Evolutionary conservation across 441 rosid species (phyloP), one percentile per base, ranked within the genome.

Genomic region (Flueggea neowawraea): DNA sequence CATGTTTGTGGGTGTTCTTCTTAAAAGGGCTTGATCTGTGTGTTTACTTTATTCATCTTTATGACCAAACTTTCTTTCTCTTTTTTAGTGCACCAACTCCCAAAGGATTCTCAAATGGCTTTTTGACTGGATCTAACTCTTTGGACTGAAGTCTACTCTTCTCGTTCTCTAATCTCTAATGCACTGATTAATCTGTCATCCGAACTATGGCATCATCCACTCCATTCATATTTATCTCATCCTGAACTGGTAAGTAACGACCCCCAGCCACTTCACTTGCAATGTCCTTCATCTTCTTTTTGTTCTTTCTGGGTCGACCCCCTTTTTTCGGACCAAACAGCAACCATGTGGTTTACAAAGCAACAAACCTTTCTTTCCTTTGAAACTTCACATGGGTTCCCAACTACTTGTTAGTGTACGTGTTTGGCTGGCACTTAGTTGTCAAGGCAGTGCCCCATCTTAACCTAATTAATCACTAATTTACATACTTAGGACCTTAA

Each of bases 341-440:
- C 17, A 0, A 6, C 4, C 12, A 32, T 16, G 15, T 58, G 28
- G 28, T 44, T 44, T 44, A 41, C 47, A 58, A 44, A 44, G 11
- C 17, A 45, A 16, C 1, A 59, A 45, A 62, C 50, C 14, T 6
- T 47, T 47, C n/a, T 43, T 3, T 43, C 12, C n/a, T 47, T 47
- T 47, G 17, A 14, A 58, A 31, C 54, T 16, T 59, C 72, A 52
- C 62, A 49, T 68, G 66, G 57, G 14, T 9, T 16, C 7, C n/a
- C 31, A 55, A 68, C 50, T 52, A 45, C 12, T 6, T 51, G n/a
- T 54, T 48, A 69, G 55, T 63, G 61, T 55, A 44, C 39, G 66
- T 22, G 50, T 73, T 66, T 73, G 70, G 77, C 65, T 64, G 55
- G 57, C 68, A 63, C 56, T 62, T 66, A 62, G 43, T 28, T 52